These are phyloP conservation scores for Gracilaria domingensis DNA, from an alignment of 23 red algal species.

Conservation along the genomic window DNA sequence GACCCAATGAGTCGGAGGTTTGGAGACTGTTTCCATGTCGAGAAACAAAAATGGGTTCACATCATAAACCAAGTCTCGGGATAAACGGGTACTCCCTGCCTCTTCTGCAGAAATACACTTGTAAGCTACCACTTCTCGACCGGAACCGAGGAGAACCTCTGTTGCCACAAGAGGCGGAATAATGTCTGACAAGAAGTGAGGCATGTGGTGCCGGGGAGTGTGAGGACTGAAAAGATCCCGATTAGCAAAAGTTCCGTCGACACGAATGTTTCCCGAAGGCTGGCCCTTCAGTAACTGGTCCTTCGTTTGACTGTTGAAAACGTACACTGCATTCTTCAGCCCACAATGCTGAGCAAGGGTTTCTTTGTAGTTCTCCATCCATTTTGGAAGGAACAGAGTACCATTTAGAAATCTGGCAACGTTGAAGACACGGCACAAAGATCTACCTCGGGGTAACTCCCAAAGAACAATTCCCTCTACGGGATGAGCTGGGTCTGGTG, in stretches of 20 bases:
- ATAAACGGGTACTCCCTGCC: not conserved
- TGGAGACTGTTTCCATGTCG: slow-evolving; percentile 22
- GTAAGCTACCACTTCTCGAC: slow-evolving; percentile 28
- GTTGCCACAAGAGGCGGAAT: slow-evolving; percentile 51
- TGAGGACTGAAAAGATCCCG: slow-evolving; percentile 57
- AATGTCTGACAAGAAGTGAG: slow-evolving; percentile 82
- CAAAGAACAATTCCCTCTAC: slow-evolving; percentile 31
- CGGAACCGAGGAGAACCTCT: slow-evolving; percentile 67
- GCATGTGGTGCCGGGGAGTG: slow-evolving; percentile 78
- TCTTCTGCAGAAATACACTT: not conserved
- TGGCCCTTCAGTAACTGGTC: not conserved
- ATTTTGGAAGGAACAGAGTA: slow-evolving; percentile 58
- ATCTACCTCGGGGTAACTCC: slow-evolving; percentile 54
- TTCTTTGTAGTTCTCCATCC: slow-evolving; percentile 66
- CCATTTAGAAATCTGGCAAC: slow-evolving; percentile 47
- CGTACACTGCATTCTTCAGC: slow-evolving; percentile 33
- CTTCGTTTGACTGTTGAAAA: slow-evolving; percentile 21
- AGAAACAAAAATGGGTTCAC: slow-evolving; percentile 57
- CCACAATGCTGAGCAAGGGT: slow-evolving; percentile 38
- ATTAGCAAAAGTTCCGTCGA: slow-evolving; percentile 40
- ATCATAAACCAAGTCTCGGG: slow-evolving; percentile 15
- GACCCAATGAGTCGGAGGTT: slow-evolving; percentile 48
- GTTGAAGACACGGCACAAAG: slow-evolving; percentile 66
- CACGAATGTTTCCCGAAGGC: not conserved
- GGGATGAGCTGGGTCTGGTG: not conserved